Evolutionary conservation across 768 basidiomycete species (phyloP), one percentile per base, ranked within the genome.

Genomic region (Suillus lakei): DNA sequence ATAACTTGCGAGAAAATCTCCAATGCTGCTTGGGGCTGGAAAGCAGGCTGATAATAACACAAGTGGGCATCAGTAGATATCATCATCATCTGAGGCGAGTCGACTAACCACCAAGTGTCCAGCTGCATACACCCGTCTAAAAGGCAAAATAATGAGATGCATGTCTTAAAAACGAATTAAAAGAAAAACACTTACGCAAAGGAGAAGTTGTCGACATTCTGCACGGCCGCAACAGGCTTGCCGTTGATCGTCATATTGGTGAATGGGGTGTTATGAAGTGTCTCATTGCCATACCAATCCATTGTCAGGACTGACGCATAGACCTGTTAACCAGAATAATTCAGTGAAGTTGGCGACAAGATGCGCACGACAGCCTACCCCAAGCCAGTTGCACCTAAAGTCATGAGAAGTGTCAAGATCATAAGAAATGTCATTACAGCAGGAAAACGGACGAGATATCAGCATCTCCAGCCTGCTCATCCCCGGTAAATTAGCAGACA

Each of bases 141-240:
- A 26, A 16, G 38, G 63, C 34, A 18, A 26, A 12, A 28, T 48
- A 21, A 34, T 61, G 32, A 56, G 38, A 54, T 48, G 41, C 32
- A 16, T 41, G 7, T 53, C 18, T 32, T 9, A 10, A 28, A 50
- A 38, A 26, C 15, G 16, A 41, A 15, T 15, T 55, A 2, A 39
- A 15, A 39, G n/a, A 28, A 18, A 61, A 8, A 23, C 16, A 83
- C 87, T 69, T 64, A 89, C 87, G 88, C 89, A 72, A 90, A 91
- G 0, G 85, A 80, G 70, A 90, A 89, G 64, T 87, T 87, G 66
- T 86, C 86, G 39, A 90, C 84, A 59, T 89, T 89, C 71, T 87
- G 83, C 18, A 89, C 80, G 1, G 87, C 84, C 0, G 86, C 89
- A 5, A 90, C 84, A 0, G 86, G 68, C 6, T 72, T 75, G 3